Percentiles rank a stretch among this genome's conserved stretches.
These are phyloP conservation scores for Bryoglossum gracile DNA, from an alignment of 495 filamentous ascomycete species.

Conservation along the genomic window DNA sequence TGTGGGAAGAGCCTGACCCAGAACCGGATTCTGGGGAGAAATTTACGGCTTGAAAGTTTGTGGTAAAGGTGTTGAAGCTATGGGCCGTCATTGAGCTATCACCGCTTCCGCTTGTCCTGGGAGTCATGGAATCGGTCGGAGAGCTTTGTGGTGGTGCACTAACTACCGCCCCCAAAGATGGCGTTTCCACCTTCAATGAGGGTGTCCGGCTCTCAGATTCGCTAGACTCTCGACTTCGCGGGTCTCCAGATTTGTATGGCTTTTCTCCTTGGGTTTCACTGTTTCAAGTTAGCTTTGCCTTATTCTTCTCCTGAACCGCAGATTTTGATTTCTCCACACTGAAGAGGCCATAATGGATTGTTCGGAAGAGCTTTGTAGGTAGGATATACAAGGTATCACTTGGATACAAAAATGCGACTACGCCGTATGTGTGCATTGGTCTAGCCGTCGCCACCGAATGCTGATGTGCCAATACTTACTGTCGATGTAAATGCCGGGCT, in stretches of 20 bases:
- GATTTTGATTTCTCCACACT: not conserved
- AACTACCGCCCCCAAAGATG: no score
- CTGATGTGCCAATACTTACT: slow-evolving; percentile 49
- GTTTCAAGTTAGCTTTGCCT: not conserved
- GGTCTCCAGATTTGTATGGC: slow-evolving; percentile 17
- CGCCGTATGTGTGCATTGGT: no score
- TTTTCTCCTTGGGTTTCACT: slow-evolving; percentile 26
- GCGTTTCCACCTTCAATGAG: slow-evolving; percentile 13
- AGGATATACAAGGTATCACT: no score
- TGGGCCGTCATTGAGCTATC: slow-evolving; percentile 18
- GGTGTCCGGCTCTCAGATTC: slow-evolving; percentile 19
- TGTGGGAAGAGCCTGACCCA: not conserved
- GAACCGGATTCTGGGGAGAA: slow-evolving; percentile 1
- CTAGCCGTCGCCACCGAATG: no score
- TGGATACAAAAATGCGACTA: no score
- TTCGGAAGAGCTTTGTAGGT: no score
- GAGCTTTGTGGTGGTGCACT: not conserved
- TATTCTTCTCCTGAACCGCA: not conserved
- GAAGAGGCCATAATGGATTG: not conserved
- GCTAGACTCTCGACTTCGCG: slow-evolving; percentile 19
- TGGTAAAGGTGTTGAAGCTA: slow-evolving; percentile 10
- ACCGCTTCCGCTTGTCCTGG: slow-evolving; percentile 15
- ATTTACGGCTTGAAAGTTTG: slow-evolving; percentile 10
- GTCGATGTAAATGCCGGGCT: slow-evolving; percentile 71
- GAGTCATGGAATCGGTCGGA: slow-evolving; percentile 10